Evolutionary conservation across 495 filamentous ascomycete species (phyloP), one percentile per base, ranked within the genome.

Genomic region (Lentithecium fluviatile): DNA sequence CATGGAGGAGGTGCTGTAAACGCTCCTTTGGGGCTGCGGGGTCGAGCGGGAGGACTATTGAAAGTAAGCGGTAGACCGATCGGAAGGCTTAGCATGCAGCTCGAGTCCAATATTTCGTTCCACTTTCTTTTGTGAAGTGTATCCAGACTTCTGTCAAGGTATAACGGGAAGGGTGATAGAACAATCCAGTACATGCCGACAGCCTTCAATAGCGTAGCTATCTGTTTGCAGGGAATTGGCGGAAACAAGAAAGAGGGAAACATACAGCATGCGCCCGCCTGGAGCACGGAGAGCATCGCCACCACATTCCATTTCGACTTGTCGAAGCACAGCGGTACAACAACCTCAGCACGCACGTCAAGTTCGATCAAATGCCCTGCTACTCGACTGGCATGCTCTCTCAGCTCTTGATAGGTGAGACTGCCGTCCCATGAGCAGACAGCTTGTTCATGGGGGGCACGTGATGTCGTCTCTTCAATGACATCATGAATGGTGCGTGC

Each of bases 291-390:
- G 8, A 78, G 62, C 50, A 76, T 69, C 6, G 73, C 70, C 21
- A 79, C 76, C 0, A 73, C 45, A 17, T 69, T 68, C 76, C 76
- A 80, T 68, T 66, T 70, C 12, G 75, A 77, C 53, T 79, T 80
- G 26, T 82, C 78, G 42, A 85, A 84, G 61, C 77, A 82, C 17
- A 83, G 69, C 3, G 76, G 78, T 46, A 85, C 80, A 21, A 79
- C 67, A 23, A 66, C 67, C 67, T 80, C 80, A 1, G 78, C 73
- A 2, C 76, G 73, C 24, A 83, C 76, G 1, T 80, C 79, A 0
- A 73, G 24, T 11, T 58, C 32, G 21, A 45, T 21, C 17, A 70
- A 48, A 17, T 55, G 36, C 26, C 38, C 38, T 29, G 64, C 60
- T 8, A 66, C n/a, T 13, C 54, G 52, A 24, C 40, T 52, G 17